A percentile compares a stretch with the other conserved stretches of the same genome.
Evolutionary conservation across 805 yeast genomes (phyloP).

Genomic region (Hanseniaspora mollemarum): DNA sequence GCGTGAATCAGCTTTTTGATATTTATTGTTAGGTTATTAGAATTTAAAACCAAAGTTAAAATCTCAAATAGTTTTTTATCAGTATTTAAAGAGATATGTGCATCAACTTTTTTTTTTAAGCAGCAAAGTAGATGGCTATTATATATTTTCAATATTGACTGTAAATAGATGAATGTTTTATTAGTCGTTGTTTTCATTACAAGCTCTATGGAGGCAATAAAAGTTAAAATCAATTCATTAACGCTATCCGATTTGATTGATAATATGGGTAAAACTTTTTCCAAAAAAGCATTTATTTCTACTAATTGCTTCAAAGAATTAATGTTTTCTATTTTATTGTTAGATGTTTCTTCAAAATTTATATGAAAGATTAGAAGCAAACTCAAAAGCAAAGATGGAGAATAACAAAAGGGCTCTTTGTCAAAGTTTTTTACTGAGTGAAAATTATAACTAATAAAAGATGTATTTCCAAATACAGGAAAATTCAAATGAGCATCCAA

Average conservation of each 20-base stretch:
- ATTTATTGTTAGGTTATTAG: not conserved
- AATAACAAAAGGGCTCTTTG: not conserved
- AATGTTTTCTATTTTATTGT: not conserved
- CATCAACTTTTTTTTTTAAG: constrained; percentile 7
- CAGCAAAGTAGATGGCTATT: constrained; percentile 6
- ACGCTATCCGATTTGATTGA: not conserved
- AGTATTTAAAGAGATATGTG: not conserved
- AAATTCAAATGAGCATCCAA: not conserved
- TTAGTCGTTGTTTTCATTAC: not conserved
- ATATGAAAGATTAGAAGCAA: not conserved
- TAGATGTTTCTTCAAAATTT: not conserved
- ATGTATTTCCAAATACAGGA: not conserved
- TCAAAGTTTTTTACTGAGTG: not conserved
- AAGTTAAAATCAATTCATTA: not conserved
- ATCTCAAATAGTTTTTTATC: not conserved
- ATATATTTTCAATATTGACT: constrained; percentile 2
- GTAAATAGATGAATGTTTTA: constrained; percentile 3
- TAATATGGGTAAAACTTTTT: not conserved
- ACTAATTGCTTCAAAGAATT: not conserved
- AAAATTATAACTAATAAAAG: constrained; percentile 1
- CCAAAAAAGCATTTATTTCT: not conserved
- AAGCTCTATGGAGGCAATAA: not conserved
- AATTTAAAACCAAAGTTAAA: not conserved
- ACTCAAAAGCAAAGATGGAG: not conserved
- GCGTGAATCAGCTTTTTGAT: constrained; percentile 1